Evolutionary conservation across 2,329 filamentous ascomycete genomes (phyloP), one percentile per base, ranked within the genome.

Genomic region (Colletotrichum siamense): DNA sequence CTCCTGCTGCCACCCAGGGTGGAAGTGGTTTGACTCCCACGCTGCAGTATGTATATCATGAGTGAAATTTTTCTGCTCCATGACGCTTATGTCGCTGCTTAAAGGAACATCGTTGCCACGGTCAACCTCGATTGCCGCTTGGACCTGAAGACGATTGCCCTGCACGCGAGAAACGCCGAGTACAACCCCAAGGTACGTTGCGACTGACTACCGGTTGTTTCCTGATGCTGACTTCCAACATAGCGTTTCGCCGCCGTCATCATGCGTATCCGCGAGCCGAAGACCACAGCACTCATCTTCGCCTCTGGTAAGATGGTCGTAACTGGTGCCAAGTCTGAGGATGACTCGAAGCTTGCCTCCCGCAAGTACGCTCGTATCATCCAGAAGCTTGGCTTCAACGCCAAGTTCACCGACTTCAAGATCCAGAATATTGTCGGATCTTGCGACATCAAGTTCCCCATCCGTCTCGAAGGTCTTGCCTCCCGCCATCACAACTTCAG

Each of bases 351-450:
- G 89, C 93, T 99, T 82, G 97, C 97, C 10, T 97, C 95, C 76
- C 94, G 96, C 88, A 99, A 99, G 88, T 99, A 99, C 84, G 97
- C 97, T 69, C 96, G 97, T 83, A 99, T 99, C 86, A 99, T 99
- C 82, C 97, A 99, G 91, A 99, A 99, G 90, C 95, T 99, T 77
- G 97, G 97, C 78, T 99, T 99, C 91, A 98, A 98, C 81, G 96
- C 97, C 82, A 98, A 98, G 92, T 99, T 99, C 87, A 98, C 96
- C 80, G 97, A 99, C 86, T 99, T 99, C 89, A 99, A 99, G 92
- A 99, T 99, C 83, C 96, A 98, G 90, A 99, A 99, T 87, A 99
- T 99, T 79, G 97, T 99, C 80, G 97, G 97, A 79, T 98, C 96
- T 77, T 99, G 96, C 86, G 97, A 99, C 85, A 98, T 99, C 91